Conservation (phyloP, 2,329 filamentous ascomycete genomes). For the Pestalotiopsis sp. region DNA sequence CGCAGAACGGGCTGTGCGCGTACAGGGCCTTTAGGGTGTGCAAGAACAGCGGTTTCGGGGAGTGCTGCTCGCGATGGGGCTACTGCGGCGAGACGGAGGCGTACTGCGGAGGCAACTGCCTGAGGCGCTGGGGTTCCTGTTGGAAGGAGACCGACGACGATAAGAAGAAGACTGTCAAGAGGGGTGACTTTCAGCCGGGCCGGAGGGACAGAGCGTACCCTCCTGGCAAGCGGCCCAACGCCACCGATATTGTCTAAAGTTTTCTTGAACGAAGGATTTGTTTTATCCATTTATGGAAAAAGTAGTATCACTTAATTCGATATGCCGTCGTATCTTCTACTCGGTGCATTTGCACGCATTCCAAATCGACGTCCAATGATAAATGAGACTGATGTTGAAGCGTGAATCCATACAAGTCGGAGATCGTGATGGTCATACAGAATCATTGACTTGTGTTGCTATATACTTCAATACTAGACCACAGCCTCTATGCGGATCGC, state of each 20-base stretch:
- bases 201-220: not conserved
- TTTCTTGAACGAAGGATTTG: not conserved
- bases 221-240: not conserved
- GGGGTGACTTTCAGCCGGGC: not conserved
- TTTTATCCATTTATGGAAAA: not conserved
- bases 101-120: conserved; percentile 32
- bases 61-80: conserved; percentile 10
- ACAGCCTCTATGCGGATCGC: not conserved
- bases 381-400: too few relatives aligned
- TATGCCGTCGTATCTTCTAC: not conserved
- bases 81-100: conserved; percentile 7
- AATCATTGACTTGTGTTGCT: too few relatives aligned
- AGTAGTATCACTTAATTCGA: too few relatives aligned
- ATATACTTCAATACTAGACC: not conserved
- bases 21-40: conserved; percentile 1
- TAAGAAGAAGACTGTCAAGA: not conserved
- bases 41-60: conserved; percentile 5
- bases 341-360: too few relatives aligned
- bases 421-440: too few relatives aligned
- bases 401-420: too few relatives aligned
- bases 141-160: not conserved
- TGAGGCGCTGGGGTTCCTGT: conserved; percentile 8
- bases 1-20: not conserved
- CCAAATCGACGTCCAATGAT: too few relatives aligned
- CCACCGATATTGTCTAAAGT: not conserved